These are phyloP conservation scores for Boletales sp. DNA, from an alignment of 768 basidiomycete species.

Conservation along the genomic window DNA sequence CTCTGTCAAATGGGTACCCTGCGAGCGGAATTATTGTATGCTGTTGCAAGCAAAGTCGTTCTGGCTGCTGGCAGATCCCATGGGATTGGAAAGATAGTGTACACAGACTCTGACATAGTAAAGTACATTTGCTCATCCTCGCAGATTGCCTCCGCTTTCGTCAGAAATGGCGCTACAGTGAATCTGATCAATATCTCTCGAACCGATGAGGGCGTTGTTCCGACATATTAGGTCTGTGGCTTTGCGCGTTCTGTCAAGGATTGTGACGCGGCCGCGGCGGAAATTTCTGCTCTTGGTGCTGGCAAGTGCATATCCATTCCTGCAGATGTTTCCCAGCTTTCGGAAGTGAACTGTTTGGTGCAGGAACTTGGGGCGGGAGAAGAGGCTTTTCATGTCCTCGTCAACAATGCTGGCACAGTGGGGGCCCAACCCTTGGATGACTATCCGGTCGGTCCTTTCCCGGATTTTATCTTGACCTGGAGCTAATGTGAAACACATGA, in stretches of 20 bases:
- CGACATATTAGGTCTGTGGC: conserved; percentile 50
- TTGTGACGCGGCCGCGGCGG: conserved; percentile 47
- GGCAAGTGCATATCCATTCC: conserved; percentile 53
- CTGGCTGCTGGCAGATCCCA: conserved; percentile 65
- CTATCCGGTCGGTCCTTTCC: conserved; percentile 35
- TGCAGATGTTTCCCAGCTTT: conserved; percentile 50
- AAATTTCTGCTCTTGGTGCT: conserved; percentile 50
- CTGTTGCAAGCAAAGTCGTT: conserved; percentile 51
- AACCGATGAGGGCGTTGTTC: not conserved
- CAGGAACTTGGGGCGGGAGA: conserved; percentile 50
- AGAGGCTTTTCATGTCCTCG: conserved; percentile 50
- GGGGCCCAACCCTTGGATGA: conserved; percentile 49
- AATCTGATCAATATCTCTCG: conserved; percentile 6
- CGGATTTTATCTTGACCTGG: not conserved
- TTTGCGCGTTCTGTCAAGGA: conserved; percentile 53
- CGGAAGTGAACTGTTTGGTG: conserved; percentile 52
- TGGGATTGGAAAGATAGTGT: conserved; percentile 64
- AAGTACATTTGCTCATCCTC: conserved; percentile 7
- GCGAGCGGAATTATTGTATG: conserved; percentile 39
- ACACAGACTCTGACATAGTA: conserved; percentile 6
- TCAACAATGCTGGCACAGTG: conserved; percentile 64
- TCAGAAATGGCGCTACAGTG: conserved; percentile 58
- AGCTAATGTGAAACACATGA: conserved; percentile 34
- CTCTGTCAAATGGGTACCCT: conserved; percentile 34
- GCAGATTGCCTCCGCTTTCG: conserved; percentile 62